Conservation (phyloP, 352 stramenopile genomes). For the Halophytophthora batemanensis region DNA sequence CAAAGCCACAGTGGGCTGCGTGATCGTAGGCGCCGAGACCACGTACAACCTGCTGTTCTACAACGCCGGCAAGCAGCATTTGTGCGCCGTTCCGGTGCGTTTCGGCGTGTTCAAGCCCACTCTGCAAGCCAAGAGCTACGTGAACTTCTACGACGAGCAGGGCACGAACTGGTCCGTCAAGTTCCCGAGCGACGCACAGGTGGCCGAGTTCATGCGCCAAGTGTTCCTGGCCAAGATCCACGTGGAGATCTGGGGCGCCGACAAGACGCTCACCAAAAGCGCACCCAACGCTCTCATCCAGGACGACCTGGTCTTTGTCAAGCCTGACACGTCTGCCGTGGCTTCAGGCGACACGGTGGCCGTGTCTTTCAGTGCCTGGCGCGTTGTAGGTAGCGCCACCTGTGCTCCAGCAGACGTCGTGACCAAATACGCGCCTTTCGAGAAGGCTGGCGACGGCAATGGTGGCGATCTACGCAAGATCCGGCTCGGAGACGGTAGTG, state of each 20-base stretch:
- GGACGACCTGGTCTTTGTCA: slow-evolving; percentile 46
- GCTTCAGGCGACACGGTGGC: slow-evolving; percentile 58
- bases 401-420: slow-evolving; percentile 58
- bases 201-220: slow-evolving; percentile 63
- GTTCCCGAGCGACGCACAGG: slow-evolving; percentile 57
- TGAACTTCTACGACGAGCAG: slow-evolving; percentile 84
- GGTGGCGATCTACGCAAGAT: slow-evolving; percentile 59
- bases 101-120: slow-evolving; percentile 58
- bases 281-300: slow-evolving; percentile 42
- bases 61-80: slow-evolving; percentile 61
- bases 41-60: slow-evolving; percentile 78
- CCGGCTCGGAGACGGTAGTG: slow-evolving; percentile 65
- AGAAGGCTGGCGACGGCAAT: slow-evolving; percentile 36
- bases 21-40: slow-evolving; percentile 63
- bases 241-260: slow-evolving; percentile 68
- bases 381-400: slow-evolving; percentile 67
- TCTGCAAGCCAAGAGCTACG: slow-evolving; percentile 70
- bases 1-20: slow-evolving; percentile 53
- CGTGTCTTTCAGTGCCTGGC: slow-evolving; percentile 69
- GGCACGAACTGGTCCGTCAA: slow-evolving; percentile 74
- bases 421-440: slow-evolving; percentile 78
- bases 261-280: slow-evolving; percentile 54
- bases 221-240: slow-evolving; percentile 79
- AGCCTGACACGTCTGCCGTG: slow-evolving; percentile 34
- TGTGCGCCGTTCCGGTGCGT: slow-evolving; percentile 55